Evolutionary conservation across 2,329 filamentous ascomycete species (phyloP), one percentile per base, ranked within the genome.

Genomic region (Neurospora sp.): DNA sequence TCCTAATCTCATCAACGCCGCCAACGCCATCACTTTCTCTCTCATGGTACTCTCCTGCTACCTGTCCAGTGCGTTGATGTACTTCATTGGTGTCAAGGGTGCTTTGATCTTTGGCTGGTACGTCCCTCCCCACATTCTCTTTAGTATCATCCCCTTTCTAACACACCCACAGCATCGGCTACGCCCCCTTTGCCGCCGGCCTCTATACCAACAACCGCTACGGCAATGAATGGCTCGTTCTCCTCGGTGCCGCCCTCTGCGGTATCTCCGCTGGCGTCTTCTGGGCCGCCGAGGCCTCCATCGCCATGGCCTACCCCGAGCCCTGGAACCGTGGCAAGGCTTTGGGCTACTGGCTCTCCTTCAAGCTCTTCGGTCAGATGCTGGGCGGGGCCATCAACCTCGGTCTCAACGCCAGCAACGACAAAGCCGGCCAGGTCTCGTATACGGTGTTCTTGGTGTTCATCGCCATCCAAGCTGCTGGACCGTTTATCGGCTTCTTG

Each of bases 1-100:
- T 8, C 90, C 90, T 0, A 84, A 88, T 74, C 82, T 92, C 1
- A 87, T 92, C 67, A 92, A 92, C 74, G 84, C 87, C 0, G 89
- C 89, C 15, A 93, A 93, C 73, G 87, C 90, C 0, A 78, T 92
- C 46, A 91, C 89, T 0, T 92, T 92, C 76, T 88, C 88, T 66
- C 83, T 92, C 8, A 92, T 92, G 72, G 72, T 92, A 0, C 75
- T 92, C 0, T 90, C 88, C 0, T 92, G 90, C 76, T 88, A 85
- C 75, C 86, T 92, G 66, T 87, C 86, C 0, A 89, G 87, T 68
- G 82, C 86, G 0, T 78, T 92, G 6, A 89, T 92, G 0, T 85
- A 85, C 38, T 88, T 87, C 65, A 86, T 92, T 52, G 91, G 91
- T 0, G 90, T 93, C 72, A 91, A 91, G 74, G 87, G 87, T 67